Evolutionary conservation across 1,284 basidiomycete species (phyloP).

Genomic region (Paramarasmius palmivorus): DNA sequence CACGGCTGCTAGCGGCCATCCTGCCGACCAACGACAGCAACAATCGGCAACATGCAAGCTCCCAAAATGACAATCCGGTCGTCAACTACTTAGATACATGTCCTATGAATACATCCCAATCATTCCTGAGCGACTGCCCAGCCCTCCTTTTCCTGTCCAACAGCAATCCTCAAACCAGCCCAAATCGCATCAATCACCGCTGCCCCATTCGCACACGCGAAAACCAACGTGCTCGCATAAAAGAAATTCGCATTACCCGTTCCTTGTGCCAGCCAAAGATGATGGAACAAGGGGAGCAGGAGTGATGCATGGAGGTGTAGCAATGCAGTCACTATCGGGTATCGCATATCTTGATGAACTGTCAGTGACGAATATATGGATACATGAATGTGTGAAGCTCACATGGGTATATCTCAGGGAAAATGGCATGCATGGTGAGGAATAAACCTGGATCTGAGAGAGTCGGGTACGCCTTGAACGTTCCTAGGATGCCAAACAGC

Average conservation of each 20-base stretch:
- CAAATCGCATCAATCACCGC: constrained; percentile 81
- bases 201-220: constrained; percentile 86
- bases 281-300: constrained; percentile 89
- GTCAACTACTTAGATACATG: too few relatives aligned
- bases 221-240: constrained; percentile 94
- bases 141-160: constrained; percentile 56
- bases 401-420: constrained; percentile 86
- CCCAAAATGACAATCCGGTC: too few relatives aligned
- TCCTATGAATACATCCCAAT: too few relatives aligned
- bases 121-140: constrained; percentile 62
- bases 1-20: too few relatives aligned
- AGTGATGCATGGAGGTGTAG: constrained; percentile 85
- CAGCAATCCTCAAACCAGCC: constrained; percentile 73
- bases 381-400: constrained; percentile 30
- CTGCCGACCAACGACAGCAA: too few relatives aligned
- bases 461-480: constrained; percentile 92
- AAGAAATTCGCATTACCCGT: constrained; percentile 99
- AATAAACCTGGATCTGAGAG: constrained; percentile 89
- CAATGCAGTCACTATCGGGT: constrained; percentile 85
- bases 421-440: constrained; percentile 77
- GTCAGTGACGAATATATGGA: constrained; percentile 5
- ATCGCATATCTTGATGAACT: constrained; percentile 67
- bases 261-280: constrained; percentile 90
- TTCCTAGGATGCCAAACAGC: constrained; percentile 76
- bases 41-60: too few relatives aligned